Conservation (phyloP, 768 basidiomycete genomes). For the Trametes elegans region DNA sequence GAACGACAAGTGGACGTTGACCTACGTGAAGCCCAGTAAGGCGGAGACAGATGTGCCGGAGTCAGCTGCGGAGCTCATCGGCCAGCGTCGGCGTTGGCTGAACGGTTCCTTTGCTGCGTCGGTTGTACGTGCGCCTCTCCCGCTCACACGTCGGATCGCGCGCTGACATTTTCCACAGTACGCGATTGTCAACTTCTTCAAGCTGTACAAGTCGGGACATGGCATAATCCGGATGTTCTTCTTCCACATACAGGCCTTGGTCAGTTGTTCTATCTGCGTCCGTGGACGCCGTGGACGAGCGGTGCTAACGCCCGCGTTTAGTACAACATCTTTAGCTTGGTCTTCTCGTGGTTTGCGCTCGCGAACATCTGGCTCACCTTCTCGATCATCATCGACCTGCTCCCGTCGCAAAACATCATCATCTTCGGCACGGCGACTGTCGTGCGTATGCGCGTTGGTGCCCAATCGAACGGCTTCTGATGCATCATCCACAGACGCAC, state of each 20-base stretch:
- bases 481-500: conserved; percentile 56
- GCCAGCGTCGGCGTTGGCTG: conserved; percentile 94
- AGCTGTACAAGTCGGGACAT: conserved; percentile 83
- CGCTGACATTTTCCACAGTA: conserved; percentile 48
- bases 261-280: conserved; percentile 31
- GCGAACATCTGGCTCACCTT: conserved; percentile 96
- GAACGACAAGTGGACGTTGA: conserved; percentile 83
- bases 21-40: conserved; percentile 92
- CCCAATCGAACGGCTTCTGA: neutral
- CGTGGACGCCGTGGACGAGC: neutral
- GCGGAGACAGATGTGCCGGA: conserved; percentile 98
- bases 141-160: neutral
- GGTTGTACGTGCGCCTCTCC: conserved; percentile 51
- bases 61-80: conserved; percentile 86
- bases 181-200: conserved; percentile 90
- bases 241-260: conserved; percentile 90
- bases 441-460: conserved; percentile 43
- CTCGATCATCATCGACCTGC: conserved; percentile 88
- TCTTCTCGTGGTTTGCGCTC: conserved; percentile 92
- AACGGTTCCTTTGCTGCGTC: conserved; percentile 96
- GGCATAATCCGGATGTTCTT: conserved; percentile 94
- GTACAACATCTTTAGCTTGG: conserved; percentile 82
- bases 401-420: conserved; percentile 50
- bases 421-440: conserved; percentile 72
- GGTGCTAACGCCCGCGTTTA: conserved; percentile 27